Evolutionary conservation across 2,329 filamentous ascomycete genomes (phyloP), one percentile per base, ranked within the genome.

Genomic region (Apiospora kogelbergensis): DNA sequence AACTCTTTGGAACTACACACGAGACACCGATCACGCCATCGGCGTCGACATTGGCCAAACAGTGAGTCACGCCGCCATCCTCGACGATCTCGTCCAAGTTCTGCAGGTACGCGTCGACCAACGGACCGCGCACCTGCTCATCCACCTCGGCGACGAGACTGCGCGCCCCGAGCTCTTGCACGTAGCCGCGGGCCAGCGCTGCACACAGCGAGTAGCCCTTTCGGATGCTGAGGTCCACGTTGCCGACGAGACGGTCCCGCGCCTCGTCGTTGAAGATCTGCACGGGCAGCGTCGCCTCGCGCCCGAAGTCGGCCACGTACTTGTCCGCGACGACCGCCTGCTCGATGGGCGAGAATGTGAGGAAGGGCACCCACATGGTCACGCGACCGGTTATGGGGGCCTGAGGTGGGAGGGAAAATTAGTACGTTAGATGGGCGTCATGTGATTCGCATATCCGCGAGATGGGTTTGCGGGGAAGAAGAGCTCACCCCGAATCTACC

Each of bases 251-350:
- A 0, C 77, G 76, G 24, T 78, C 77, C 40, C 78, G 74, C 0
- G 74, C 69, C 11, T 72, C 69, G 41, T 76, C 74, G 0, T 71
- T 67, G 4, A 73, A 71, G 22, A 78, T 42, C 24, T 79, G 73
- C 17, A 83, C 72, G 0, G 77, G 78, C 15, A 41, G 74, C 26
- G 67, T 65, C 24, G 74, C 64, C n/a, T 44, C 63, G 2, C 30
- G 68, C 24, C 74, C 76, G 1, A 84, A 72, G 20, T 81, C 74
- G 13, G 81, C 76, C 5, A 85, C 68, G 66, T 74, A 80, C 71
- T 81, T 83, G 72, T 85, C 82, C 0, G 78, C 80, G 1, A 84
- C 75, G 0, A 84, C 79, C 1, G 79, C 79, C 69, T 80, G 77
- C 63, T 76, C 74, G 30, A 67, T 69, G 13, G 69, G 24, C 20